Conservation (phyloP, 73 alveolate genomes). For the Durusdinium trenchii region DNA sequence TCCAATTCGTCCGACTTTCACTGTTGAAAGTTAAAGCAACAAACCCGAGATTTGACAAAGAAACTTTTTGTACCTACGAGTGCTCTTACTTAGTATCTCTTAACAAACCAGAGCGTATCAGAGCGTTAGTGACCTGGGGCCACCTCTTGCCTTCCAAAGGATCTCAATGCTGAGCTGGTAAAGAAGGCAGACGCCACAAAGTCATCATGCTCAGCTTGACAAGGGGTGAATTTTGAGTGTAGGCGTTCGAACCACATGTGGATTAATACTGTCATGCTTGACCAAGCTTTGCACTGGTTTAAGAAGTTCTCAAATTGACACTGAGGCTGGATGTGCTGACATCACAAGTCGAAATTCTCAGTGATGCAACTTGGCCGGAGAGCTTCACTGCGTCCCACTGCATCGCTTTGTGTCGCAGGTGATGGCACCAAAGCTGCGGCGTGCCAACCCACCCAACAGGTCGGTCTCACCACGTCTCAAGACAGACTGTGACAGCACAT, state of each 20-base stretch:
- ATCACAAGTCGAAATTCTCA: conserved; percentile 40
- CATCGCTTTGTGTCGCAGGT: no score
- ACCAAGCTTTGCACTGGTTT: background rate
- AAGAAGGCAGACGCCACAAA: conserved; percentile 48
- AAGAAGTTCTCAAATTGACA: background rate
- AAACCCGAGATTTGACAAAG: no score
- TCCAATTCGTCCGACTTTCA: background rate
- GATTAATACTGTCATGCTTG: background rate
- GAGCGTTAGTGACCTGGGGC: background rate
- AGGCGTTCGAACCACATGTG: background rate
- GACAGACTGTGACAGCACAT: no score
- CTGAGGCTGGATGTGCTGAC: conserved; percentile 39
- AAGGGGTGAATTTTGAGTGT: background rate
- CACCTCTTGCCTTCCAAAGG: background rate
- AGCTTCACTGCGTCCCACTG: no score
- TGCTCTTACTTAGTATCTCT: no score
- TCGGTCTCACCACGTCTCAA: no score
- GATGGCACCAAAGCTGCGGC: conserved; percentile 63
- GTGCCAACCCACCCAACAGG: conserved; percentile 45
- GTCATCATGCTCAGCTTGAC: background rate
- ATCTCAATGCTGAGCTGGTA: background rate
- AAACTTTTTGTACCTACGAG: no score
- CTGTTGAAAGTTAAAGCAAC: no score
- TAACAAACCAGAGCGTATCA: no score
- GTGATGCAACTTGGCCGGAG: background rate